Evolutionary conservation across 495 filamentous ascomycete genomes (phyloP).

Genomic region (Lasiosphaeria hispida): DNA sequence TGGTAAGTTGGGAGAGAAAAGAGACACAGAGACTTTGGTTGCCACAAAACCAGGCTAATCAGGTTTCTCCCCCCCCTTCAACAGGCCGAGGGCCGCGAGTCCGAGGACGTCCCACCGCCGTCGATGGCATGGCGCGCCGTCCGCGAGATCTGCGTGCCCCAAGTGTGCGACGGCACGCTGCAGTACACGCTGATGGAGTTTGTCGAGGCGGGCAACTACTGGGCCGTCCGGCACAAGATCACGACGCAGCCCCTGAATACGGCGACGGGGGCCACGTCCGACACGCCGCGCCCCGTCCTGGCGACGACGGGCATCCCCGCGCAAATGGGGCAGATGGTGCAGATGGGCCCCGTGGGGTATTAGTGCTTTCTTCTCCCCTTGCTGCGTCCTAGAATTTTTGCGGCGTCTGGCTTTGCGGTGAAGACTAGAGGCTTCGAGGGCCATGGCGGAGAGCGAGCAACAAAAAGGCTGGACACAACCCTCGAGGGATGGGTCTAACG

Average conservation of each 20-base stretch:
- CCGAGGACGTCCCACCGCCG: conserved; percentile 25
- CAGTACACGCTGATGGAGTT: conserved; percentile 48
- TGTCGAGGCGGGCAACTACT: conserved; percentile 34
- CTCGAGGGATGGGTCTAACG: neutral
- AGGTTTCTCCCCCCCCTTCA: no score
- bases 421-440: no score
- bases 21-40: neutral
- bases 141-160: conserved; percentile 39
- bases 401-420: no score
- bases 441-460: no score
- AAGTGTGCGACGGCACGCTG: conserved; percentile 41
- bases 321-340: conserved; percentile 2
- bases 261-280: conserved; percentile 34
- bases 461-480: no score
- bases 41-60: neutral
- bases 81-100: conserved; percentile 50
- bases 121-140: conserved; percentile 11
- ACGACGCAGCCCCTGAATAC: conserved; percentile 21
- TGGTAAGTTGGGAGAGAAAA: conserved; percentile 39
- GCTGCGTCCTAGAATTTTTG: no score
- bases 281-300: conserved; percentile 34
- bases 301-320: conserved; percentile 10
- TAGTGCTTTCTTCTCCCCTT: neutral
- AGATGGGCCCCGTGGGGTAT: neutral
- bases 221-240: conserved; percentile 31